These are phyloP conservation scores for Metarhizium humberi DNA, from an alignment of 2,329 filamentous ascomycete genomes.

Conservation along the genomic window DNA sequence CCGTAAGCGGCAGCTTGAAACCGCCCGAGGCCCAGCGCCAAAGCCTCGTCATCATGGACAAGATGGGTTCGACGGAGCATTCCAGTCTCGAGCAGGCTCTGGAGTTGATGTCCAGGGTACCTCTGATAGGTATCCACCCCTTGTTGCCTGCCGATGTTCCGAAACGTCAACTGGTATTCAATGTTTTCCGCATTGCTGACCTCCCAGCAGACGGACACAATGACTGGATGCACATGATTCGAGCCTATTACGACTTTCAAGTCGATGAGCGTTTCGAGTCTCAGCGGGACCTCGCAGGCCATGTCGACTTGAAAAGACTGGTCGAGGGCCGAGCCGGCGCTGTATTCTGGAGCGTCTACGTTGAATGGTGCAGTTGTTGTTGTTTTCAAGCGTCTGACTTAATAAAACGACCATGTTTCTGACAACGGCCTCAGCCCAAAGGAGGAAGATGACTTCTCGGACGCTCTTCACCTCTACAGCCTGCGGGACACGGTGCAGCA, in stretches of 20 bases:
- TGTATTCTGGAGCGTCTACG: constrained; percentile 77
- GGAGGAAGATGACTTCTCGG: not conserved
- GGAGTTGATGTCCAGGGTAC: no score
- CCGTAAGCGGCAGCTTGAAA: no score
- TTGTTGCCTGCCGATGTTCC: no score
- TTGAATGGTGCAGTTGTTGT: constrained; percentile 49
- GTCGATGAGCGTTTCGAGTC: constrained; percentile 65
- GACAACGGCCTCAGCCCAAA: not conserved
- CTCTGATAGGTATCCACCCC: no score
- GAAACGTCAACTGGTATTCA: no score
- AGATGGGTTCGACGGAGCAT: no score
- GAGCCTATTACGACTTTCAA: constrained; percentile 47
- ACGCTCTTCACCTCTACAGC: not conserved
- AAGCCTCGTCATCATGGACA: no score
- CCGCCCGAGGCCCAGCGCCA: no score
- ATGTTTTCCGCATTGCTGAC: not conserved
- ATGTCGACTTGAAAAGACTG: constrained; percentile 60
- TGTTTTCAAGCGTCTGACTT: no score
- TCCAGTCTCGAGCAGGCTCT: no score
- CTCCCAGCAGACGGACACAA: constrained; percentile 62
- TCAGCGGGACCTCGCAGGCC: constrained; percentile 52
- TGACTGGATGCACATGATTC: constrained; percentile 66
- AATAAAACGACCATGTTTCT: no score
- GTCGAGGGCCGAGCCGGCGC: constrained; percentile 60
- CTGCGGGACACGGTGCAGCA: no score